Conservation (phyloP, 2,329 filamentous ascomycete species). For the Hypoxylon sp. region DNA sequence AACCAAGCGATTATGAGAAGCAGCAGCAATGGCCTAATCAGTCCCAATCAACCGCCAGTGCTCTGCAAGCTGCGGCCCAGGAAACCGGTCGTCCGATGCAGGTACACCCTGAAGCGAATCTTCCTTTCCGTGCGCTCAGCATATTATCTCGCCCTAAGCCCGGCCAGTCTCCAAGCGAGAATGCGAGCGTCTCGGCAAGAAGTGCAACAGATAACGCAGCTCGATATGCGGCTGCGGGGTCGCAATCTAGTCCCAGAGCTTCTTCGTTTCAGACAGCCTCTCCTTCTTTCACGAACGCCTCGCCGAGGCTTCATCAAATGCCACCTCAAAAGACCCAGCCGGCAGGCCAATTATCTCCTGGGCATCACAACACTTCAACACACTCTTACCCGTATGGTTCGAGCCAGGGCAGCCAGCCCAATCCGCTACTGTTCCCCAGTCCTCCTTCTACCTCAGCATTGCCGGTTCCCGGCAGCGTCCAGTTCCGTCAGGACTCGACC, state of each 20-base stretch:
- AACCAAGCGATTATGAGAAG: slow-evolving; percentile 24
- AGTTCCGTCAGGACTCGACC: slow-evolving; percentile 54
- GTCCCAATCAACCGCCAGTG: slow-evolving; percentile 45
- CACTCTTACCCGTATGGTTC: slow-evolving; percentile 46
- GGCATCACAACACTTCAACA: slow-evolving; percentile 29
- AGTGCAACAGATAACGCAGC: slow-evolving; percentile 33
- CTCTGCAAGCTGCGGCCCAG: slow-evolving; percentile 46
- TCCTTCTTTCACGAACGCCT: slow-evolving; percentile 37
- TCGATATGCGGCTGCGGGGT: slow-evolving; percentile 36
- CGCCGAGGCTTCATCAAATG: slow-evolving; percentile 41
- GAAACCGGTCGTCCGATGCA: slow-evolving; percentile 51
- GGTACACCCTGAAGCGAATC: slow-evolving; percentile 54
- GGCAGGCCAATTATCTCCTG: slow-evolving; percentile 37
- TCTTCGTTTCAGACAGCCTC: slow-evolving; percentile 31
- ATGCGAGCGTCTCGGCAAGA: slow-evolving; percentile 33
- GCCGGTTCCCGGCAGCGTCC: slow-evolving; percentile 47
- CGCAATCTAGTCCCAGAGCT: slow-evolving; percentile 40
- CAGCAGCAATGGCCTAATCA: slow-evolving; percentile 41
- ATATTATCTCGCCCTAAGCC: slow-evolving; percentile 55
- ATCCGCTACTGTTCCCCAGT: slow-evolving; percentile 46
- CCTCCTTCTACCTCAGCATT: slow-evolving; percentile 49
- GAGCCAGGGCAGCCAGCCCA: slow-evolving; percentile 40
- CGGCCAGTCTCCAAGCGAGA: slow-evolving; percentile 40
- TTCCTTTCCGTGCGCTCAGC: slow-evolving; percentile 56
- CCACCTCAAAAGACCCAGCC: slow-evolving; percentile 39